Base-by-base conservation (phyloP, 1,139 yeast genomes). In the Torulaspora pretoriensis region DNA sequence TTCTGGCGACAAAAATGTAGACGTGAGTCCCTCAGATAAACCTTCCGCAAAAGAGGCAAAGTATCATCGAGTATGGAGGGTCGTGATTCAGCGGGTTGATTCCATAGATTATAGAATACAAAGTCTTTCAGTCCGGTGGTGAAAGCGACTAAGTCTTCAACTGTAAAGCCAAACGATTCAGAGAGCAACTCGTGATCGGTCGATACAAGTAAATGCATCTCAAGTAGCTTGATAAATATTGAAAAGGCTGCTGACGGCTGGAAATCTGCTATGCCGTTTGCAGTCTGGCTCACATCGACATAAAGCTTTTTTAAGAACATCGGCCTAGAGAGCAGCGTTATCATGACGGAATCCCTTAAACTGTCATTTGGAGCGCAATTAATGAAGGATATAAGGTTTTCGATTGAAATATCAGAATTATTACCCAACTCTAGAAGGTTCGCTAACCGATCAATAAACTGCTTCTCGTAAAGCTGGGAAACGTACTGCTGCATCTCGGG, bases 1-100 rank as follows among this genome's bases (percentile, higher is more conserved):
- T 38, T 36, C 25, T 40, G 42, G 4, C 56, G 42, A 34, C 84
- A 66, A 46, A 83, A 73, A n/a, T 72, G 67, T 43, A 85, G 64
- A 42, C 95, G 71, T 9, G 85, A 71, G 57, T 88, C 88, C 47
- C 88, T 77, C 40, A 78, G 60, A 60, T 87, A 83, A 1, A 89
- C 64, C 58, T 85, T 92, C 45, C 82, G 78, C 45, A 87, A 64
- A 10, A 87, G 72, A 8, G 74, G 67, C 14, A 82, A 62, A 0
- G 84, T 69, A 1, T 69, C 61, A 6, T 60, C 59, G 37, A 71
- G 67, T 27, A 77, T 54, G 4, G 63, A 60, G n/a, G 47, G 26
- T 38, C 56, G 35, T 47, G 48, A 25, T 45, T 50, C 36, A 29
- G 42, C 31, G 2, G 43, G 27, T 2, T 34, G 24, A 42, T 71